Evolutionary conservation across 495 filamentous ascomycete genomes (phyloP).

Genomic region (Xylaria venustula): DNA sequence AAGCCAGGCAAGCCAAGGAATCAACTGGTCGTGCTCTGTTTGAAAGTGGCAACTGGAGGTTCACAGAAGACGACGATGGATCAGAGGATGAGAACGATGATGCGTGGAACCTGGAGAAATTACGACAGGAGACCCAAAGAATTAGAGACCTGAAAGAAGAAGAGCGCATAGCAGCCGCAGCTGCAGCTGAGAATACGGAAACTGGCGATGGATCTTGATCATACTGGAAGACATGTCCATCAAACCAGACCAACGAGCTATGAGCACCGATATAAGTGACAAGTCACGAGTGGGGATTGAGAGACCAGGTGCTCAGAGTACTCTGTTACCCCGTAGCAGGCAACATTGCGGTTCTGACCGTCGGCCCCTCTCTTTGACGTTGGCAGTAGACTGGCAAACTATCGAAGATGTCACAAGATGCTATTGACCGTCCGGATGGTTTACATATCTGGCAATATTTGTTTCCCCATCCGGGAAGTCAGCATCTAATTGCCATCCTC

Average conservation of each 20-base stretch:
- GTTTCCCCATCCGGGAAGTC: background rate
- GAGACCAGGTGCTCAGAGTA: background rate
- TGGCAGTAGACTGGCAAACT: conserved; percentile 11
- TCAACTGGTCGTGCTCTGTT: conserved; percentile 93
- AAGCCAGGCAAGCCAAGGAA: conserved; percentile 86
- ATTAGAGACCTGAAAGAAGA: conserved; percentile 62
- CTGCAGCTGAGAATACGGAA: conserved; percentile 11
- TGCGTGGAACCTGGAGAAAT: conserved; percentile 74
- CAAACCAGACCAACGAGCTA: conserved; percentile 10
- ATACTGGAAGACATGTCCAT: background rate
- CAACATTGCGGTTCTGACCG: conserved; percentile 4
- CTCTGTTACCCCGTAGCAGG: conserved; percentile 2
- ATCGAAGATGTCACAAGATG: conserved; percentile 8
- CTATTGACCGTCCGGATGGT: conserved; percentile 4
- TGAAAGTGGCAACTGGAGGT: conserved; percentile 91
- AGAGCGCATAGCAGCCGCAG: conserved; percentile 45
- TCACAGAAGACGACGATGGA: conserved; percentile 58
- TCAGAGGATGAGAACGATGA: conserved; percentile 59
- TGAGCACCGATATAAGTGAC: conserved; percentile 21
- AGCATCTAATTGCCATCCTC: too few relatives aligned
- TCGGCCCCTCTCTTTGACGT: conserved; percentile 17
- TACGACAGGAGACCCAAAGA: conserved; percentile 69
- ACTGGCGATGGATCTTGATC: conserved; percentile 17
- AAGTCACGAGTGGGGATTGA: conserved; percentile 18
- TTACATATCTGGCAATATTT: background rate